A percentile compares a stretch with the other conserved stretches of the same genome.
Evolutionary conservation across 208 protist species (phyloP).

Genomic region (Leptomonas seymouri): DNA sequence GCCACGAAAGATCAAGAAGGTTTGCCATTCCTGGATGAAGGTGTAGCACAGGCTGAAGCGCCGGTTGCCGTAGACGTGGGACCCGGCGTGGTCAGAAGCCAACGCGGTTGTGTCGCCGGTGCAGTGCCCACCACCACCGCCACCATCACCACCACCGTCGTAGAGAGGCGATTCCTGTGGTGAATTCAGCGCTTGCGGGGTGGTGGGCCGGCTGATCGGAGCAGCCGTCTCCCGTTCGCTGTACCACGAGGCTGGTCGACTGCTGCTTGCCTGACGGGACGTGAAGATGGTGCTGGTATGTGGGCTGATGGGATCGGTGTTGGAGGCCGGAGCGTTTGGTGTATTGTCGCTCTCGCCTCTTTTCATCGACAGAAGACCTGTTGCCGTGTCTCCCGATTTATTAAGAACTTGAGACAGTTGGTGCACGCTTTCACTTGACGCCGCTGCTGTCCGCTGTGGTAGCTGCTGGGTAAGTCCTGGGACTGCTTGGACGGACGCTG

Average conservation of each 20-base stretch:
- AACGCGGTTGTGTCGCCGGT: constrained; percentile 9
- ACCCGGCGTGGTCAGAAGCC: constrained; percentile 8
- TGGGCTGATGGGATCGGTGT: not conserved
- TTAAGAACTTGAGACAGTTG: too few relatives aligned
- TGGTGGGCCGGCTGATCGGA: not conserved
- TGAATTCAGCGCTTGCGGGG: not conserved
- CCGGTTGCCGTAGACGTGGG: constrained; percentile 5
- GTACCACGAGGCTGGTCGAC: constrained; percentile 2
- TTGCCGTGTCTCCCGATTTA: too few relatives aligned
- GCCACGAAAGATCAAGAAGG: constrained; percentile 58
- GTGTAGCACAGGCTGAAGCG: constrained; percentile 40
- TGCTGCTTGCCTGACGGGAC: constrained; percentile 19
- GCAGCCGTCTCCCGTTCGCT: constrained; percentile 4
- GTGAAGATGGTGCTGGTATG: not conserved
- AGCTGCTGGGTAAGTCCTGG: not conserved
- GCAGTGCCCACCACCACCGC: not conserved
- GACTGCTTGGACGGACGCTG: not conserved
- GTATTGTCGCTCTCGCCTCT: not conserved
- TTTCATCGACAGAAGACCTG: not conserved
- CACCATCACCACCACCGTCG: constrained; percentile 1
- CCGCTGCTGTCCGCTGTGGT: not conserved
- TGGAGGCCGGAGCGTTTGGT: not conserved
- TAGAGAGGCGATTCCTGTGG: not conserved
- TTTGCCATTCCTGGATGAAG: constrained; percentile 63
- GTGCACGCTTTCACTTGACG: not conserved